These are phyloP conservation scores for Fusarium chlamydosporum DNA, from an alignment of 2,329 filamentous ascomycete genomes.

Conservation along the genomic window DNA sequence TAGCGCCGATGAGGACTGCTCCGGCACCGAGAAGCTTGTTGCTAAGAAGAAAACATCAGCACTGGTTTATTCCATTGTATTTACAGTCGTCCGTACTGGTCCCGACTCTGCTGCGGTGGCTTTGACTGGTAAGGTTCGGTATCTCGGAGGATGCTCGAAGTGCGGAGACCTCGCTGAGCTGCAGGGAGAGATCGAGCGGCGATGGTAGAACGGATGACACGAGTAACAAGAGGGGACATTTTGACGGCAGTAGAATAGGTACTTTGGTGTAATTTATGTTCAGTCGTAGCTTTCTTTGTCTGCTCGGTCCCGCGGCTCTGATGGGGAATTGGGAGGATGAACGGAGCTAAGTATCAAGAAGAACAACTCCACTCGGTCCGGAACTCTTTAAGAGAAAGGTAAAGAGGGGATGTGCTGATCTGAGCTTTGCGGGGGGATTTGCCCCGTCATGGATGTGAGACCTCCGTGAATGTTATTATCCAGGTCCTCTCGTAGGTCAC, in stretches of 20 bases:
- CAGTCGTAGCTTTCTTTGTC: background rate
- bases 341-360: slow-evolving; percentile 31
- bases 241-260: background rate
- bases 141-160: slow-evolving; percentile 36
- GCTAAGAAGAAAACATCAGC: slow-evolving; percentile 16
- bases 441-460: slow-evolving; percentile 42
- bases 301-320: slow-evolving; percentile 19
- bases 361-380: slow-evolving; percentile 22
- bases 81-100: slow-evolving; percentile 24
- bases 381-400: slow-evolving; percentile 29
- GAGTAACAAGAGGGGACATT: slow-evolving; percentile 29
- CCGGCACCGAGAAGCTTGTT: slow-evolving; percentile 40
- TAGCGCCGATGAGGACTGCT: slow-evolving; percentile 27
- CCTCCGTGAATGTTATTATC: slow-evolving; percentile 1
- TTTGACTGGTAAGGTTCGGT: slow-evolving; percentile 38
- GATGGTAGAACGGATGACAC: slow-evolving; percentile 30
- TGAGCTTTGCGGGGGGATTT: slow-evolving; percentile 33
- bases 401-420: slow-evolving; percentile 4
- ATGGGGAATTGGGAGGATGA: background rate
- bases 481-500: slow-evolving; percentile 19
- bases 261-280: background rate
- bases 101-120: slow-evolving; percentile 24
- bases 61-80: fast-evolving
- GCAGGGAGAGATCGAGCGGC: slow-evolving; percentile 37
- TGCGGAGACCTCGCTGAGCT: slow-evolving; percentile 38